These are phyloP conservation scores for Penicillium antarcticum DNA, from an alignment of 495 filamentous ascomycete species.

Conservation along the genomic window DNA sequence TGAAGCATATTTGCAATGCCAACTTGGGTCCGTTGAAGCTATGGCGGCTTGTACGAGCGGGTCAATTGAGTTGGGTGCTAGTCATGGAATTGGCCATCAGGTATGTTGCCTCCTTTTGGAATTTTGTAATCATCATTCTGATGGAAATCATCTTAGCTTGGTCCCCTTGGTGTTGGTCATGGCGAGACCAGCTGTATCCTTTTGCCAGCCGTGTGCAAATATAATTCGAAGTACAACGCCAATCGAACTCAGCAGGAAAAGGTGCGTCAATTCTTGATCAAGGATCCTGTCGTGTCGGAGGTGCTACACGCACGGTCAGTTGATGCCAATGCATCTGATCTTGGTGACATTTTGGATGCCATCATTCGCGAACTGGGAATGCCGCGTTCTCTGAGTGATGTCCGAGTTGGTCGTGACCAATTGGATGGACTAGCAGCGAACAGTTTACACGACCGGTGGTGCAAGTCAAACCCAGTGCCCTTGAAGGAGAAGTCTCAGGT, in stretches of 20 bases:
- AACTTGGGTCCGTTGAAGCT: slow-evolving; percentile 53
- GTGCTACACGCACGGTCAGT: slow-evolving; percentile 38
- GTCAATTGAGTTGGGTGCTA: slow-evolving; percentile 50
- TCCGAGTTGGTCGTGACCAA: slow-evolving; percentile 51
- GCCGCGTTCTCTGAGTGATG: slow-evolving; percentile 53
- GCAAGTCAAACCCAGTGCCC: slow-evolving; percentile 47
- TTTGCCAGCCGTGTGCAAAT: slow-evolving; percentile 58
- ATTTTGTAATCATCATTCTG: neutral
- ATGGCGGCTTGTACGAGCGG: slow-evolving; percentile 50
- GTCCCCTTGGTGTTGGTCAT: slow-evolving; percentile 61
- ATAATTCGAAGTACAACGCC: slow-evolving; percentile 48
- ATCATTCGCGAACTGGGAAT: slow-evolving; percentile 55
- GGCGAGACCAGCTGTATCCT: slow-evolving; percentile 66
- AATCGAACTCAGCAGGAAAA: slow-evolving; percentile 45
- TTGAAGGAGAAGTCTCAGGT: slow-evolving; percentile 49
- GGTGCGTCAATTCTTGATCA: slow-evolving; percentile 47
- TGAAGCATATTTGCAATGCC: slow-evolving; percentile 49
- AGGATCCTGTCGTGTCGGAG: slow-evolving; percentile 38
- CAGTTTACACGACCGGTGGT: slow-evolving; percentile 52
- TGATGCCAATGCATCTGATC: slow-evolving; percentile 33
- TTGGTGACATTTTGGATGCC: slow-evolving; percentile 53
- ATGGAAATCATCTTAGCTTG: slow-evolving; percentile 32
- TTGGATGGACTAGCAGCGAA: slow-evolving; percentile 48
- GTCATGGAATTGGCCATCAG: slow-evolving; percentile 67
- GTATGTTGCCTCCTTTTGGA: slow-evolving; percentile 13